Evolutionary conservation across 163 green algal species (phyloP), one percentile per base, ranked within the genome.

Genomic region (Coccomyxa subellipsoidea): DNA sequence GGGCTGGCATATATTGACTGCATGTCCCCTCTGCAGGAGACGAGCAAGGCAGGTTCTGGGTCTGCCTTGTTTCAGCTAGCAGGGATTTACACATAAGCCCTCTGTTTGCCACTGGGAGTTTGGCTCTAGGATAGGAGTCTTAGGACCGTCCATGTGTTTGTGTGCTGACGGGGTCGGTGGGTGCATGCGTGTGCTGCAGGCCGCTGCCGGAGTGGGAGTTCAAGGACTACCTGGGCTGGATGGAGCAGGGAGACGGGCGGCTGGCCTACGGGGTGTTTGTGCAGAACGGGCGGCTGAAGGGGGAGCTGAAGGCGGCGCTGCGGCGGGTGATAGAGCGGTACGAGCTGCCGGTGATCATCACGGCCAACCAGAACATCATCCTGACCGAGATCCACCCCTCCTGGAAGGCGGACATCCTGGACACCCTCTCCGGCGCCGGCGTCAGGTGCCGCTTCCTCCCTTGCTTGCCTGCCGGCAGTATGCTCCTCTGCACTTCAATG

Each of bases 281-380:
- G 23, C 90, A 95, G 90, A 99, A 98, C 82, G 96, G 94, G 21
- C 89, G 70, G 32, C 70, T 77, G 70, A 77, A 77, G 34, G 70
- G 97, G 35, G 93, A 98, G 71, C 85, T 92, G n/a, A 99, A 99
- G 93, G 95, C 95, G 84, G 94, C 94, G n/a, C 88, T 99, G 59
- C 90, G 97, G 32, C 88, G 84, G 35, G 89, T 99, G 10, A 97
- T 99, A 59, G 97, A 99, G 89, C 88, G 88, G 37, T 98, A 98
- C 87, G 90, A 96, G 79, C 91, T 99, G 73, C 91, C 94, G 5
- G 93, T 99, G 18, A 92, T 85, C 27, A 93, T 99, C 79, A 99
- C 96, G 0, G 85, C 95, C 82, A 96, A 99, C 87, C 97, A 99
- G 90, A 98, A 99, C 89, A 88, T 99, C 72, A 95, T 99, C 75